Percentiles rank a stretch among this genome's conserved stretches.
phyloP scores from a whole-genome alignment of 179 eudicot genomes.

The Dionaea muscipula region DNA sequence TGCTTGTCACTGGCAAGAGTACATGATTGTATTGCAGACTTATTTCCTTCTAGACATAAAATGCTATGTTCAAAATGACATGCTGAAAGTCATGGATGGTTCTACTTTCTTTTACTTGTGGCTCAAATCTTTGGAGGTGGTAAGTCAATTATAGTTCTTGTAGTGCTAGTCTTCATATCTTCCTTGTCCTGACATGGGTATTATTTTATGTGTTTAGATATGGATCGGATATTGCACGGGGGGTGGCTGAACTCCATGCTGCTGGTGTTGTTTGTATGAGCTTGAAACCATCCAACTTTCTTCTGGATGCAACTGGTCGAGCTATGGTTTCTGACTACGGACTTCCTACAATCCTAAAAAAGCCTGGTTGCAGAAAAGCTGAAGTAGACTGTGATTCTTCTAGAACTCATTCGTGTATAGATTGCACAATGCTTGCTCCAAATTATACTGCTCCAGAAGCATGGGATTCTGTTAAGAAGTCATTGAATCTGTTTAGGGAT shows the following conservation, averaged over 20 bases:
- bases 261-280: constrained; percentile 98
- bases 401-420: constrained; percentile 93
- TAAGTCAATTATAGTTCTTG: too few relatives aligned
- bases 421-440: constrained; percentile 93
- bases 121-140: too few relatives aligned
- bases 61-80: too few relatives aligned
- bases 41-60: too few relatives aligned
- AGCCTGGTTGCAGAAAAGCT: constrained; percentile 72
- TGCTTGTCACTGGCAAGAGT: too few relatives aligned
- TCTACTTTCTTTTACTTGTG: too few relatives aligned
- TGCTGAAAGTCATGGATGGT: too few relatives aligned
- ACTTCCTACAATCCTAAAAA: constrained; percentile 85
- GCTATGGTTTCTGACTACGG: constrained; percentile 96
- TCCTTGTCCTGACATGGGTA: background rate
- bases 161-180: background rate
- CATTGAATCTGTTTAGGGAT: constrained; percentile 81
- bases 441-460: constrained; percentile 98
- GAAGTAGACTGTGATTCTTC: constrained; percentile 63
- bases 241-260: constrained; percentile 97
- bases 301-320: constrained; percentile 69
- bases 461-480: constrained; percentile 91
- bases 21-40: too few relatives aligned
- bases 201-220: constrained; percentile 42
- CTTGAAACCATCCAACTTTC: constrained; percentile 91
- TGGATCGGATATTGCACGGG: constrained; percentile 94